These are phyloP conservation scores for Irpex sp. DNA, from an alignment of 1,284 basidiomycete genomes.

Conservation along the genomic window DNA sequence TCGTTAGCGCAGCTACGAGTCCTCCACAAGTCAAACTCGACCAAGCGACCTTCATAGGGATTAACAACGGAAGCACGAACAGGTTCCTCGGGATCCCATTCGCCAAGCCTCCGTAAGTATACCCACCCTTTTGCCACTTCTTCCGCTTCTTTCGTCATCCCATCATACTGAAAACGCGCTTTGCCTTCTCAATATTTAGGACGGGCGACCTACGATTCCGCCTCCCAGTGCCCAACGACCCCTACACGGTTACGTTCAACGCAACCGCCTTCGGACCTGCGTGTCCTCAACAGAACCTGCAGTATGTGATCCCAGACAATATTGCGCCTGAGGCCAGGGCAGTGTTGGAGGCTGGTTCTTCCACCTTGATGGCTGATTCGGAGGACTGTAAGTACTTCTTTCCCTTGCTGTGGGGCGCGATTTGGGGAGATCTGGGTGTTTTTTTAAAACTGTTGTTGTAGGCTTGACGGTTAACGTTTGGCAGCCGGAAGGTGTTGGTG, in stretches of 20 bases:
- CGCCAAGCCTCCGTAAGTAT: not conserved
- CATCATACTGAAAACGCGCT: not conserved
- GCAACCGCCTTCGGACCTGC: not conserved
- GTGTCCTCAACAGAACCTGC: not conserved
- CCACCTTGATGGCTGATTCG: not conserved
- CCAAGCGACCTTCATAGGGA: not conserved
- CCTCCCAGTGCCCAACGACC: slow-evolving; percentile 6
- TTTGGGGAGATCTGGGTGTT: not conserved
- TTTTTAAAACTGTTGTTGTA: not conserved
- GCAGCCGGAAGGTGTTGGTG: slow-evolving; percentile 46
- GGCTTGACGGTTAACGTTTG: slow-evolving; percentile 62
- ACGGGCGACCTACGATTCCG: not conserved
- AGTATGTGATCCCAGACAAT: not conserved
- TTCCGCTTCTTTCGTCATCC: too few relatives aligned
- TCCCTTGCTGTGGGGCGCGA: too few relatives aligned
- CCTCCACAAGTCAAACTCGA: not conserved
- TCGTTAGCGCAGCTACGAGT: not conserved
- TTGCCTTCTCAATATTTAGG: not conserved
- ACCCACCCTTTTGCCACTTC: too few relatives aligned
- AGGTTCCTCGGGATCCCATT: not conserved
- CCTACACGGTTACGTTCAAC: not conserved
- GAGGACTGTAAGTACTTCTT: not conserved
- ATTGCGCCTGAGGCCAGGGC: not conserved
- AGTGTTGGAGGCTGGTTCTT: not conserved
- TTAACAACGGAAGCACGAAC: not conserved